Evolutionary conservation across 192 early-diverging fungal genomes (phyloP), one percentile per base, ranked within the genome.

Genomic region (Hyaloraphidium curvatum): DNA sequence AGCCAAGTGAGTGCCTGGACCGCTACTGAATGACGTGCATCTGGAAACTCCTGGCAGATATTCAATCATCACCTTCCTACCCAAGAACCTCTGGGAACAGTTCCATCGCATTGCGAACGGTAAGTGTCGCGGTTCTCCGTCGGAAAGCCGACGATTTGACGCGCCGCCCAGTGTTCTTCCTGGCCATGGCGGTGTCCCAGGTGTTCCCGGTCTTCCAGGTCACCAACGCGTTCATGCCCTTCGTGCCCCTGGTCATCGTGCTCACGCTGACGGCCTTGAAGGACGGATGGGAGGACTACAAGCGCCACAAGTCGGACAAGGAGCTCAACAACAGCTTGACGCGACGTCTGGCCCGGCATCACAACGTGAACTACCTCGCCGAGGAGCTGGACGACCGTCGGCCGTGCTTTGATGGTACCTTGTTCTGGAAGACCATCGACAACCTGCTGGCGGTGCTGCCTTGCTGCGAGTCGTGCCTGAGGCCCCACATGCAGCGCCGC

Each of bases 161-260:
- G n/a, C n/a, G n/a, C n/a, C n/a, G n/a, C n/a, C n/a, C n/a, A n/a
- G 74, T 92, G 21, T 97, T 86, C 62, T 97, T 97, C 58, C 75
- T 93, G 40, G 71, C 71, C 26, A 69, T 87, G 62, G 78, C 77
- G 28, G 70, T 89, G 28, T 67, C 89, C 28, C 86, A 90, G 66
- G 68, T 85, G 58, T 74, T 93, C 30, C 82, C 84, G 14, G 60
- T 74, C 30, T 90, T 90, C 65, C 75, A 74, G 39, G 78, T 83
- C 52, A 80, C 82, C 30, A 82, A 80, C 30, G n/a, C n/a, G n/a
- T n/a, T n/a, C 27, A n/a, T n/a, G n/a, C n/a, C n/a, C n/a, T n/a
- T n/a, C n/a, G n/a, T 89, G 17, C 89, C 93, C 14, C 68, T 97
- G 37, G 64, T 82, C 16, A 69, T 83, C 16, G 87, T 97, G 55